Evolutionary conservation across 441 rosid species (phyloP).

Genomic region (Syzygium malaccense): DNA sequence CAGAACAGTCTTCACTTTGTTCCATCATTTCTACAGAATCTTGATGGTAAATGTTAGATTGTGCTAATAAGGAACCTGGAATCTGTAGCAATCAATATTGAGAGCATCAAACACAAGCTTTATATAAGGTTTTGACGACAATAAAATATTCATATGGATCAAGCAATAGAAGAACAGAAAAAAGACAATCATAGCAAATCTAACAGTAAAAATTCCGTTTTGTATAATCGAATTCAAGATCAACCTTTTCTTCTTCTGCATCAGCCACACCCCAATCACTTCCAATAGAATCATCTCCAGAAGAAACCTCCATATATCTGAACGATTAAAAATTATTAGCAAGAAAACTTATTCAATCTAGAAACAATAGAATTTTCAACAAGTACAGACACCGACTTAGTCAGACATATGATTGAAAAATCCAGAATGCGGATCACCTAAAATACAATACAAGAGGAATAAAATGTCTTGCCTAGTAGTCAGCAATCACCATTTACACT

Average conservation of each 20-base stretch:
- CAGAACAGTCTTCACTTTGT: slow-evolving; percentile 16
- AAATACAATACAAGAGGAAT: neutral
- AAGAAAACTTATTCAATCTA: neutral
- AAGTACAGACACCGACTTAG: neutral
- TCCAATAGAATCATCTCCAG: slow-evolving; percentile 42
- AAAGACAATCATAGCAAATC: slow-evolving; percentile 15
- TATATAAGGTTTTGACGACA: neutral
- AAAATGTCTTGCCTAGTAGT: neutral
- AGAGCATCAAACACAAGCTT: neutral
- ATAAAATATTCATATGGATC: neutral
- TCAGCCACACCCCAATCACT: slow-evolving; percentile 31
- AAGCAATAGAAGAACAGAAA: neutral
- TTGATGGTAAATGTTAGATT: slow-evolving; percentile 12
- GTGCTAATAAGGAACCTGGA: slow-evolving; percentile 12
- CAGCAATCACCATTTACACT: neutral
- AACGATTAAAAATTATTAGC: slow-evolving; percentile 2
- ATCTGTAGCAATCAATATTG: slow-evolving; percentile 18
- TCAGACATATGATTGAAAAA: neutral
- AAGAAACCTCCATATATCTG: slow-evolving; percentile 65
- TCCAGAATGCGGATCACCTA: neutral
- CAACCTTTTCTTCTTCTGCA: slow-evolving; percentile 35
- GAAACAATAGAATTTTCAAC: neutral
- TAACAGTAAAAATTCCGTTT: neutral
- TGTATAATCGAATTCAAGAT: slow-evolving; percentile 13
- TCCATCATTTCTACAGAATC: slow-evolving; percentile 11